Evolutionary conservation across 805 yeast species (phyloP), one percentile per base, ranked within the genome.

Genomic region (Candida maltosa): DNA sequence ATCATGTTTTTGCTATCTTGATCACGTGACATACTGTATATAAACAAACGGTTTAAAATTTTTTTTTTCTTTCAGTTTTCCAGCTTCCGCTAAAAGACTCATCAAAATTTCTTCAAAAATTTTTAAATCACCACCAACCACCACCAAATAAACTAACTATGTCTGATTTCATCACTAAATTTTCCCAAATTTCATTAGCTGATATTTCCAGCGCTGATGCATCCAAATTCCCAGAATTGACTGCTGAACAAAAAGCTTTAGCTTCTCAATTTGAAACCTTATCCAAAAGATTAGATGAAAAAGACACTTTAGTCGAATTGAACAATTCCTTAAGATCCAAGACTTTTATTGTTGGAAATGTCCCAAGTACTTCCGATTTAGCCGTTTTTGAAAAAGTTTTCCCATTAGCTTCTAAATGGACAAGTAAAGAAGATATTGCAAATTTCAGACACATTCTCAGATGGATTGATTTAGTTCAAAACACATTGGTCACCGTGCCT

Each of bases 381-480:
- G 63, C 70, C 29, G 80, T 83, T 23, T 85, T 87, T 49, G 79
- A 80, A 34, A 68, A 76, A 23, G 79, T 80, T 24, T 66, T 78
- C 50, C 84, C 88, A 31, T 42, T 76, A 26, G 77, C 83, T 26
- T 65, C 68, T 35, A 62, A 70, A 41, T 76, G 86, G 75, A 62
- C 73, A 16, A 56, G 76, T 8, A 48, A 57, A 29, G 79, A 75
- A 23, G 76, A 80, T 26, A 62, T 80, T 46, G 78, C 81, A 31
- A 61, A 71, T 31, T 69, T 70, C 58, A 84, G 97, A 74, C 97
- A 91, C 62, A 70, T 91, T 40, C 64, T 87, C 42, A 83, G 98
- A 74, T 93, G 97, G 97, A 76, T 78, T 16, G 97, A 89, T 51
- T 75, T 86, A 48, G 64, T 93, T 40, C 97, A 93, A 67, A 76